Evolutionary conservation across 208 protist genomes (phyloP), one percentile per base, ranked within the genome.

Genomic region (Acanthamoeba triangularis): DNA sequence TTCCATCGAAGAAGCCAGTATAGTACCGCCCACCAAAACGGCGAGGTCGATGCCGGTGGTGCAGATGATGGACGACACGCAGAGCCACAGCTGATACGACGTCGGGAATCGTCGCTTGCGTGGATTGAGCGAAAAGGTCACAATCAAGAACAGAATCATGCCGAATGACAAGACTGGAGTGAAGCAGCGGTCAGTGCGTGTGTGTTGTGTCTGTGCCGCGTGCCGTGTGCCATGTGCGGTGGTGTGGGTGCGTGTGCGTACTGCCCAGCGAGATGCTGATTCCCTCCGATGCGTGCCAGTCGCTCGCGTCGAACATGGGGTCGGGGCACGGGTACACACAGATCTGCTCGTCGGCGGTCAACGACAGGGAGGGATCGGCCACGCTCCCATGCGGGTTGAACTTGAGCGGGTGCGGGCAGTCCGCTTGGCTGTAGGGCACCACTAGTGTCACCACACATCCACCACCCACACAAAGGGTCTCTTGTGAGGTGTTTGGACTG

Each of bases 41-140:
- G 80, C 41, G 80, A 88, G 6, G 80, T 44, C 30, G 30, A 88
- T 88, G 80, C 49, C 80, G 5, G 35, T 65, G 80, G 49, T 63
- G 30, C 49, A 65, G 49, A 88, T 63, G 14, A 88, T 54, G 44
- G 80, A 88, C 49, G 49, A 88, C 4, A 88, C 30, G 49, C 49
- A 54, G 49, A 88, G 80, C 80, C 80, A 88, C 49, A 88, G 20
- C 80, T 54, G 80, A 23, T 47, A 63, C 10, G 52, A 63, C 0
- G 80, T 63, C 28, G 80, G 80, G 80, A 88, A 88, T 33, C 47
- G 80, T 23, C 80, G 44, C 80, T 88, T 63, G 25, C 80, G 80
- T 28, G 80, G 80, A 8, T 88, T 88, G 44, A 63, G 11, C 25
- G 52, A 13, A 16, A 10, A 88, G n/a, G 49, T 88, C 47, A 88